Base-by-base conservation (phyloP, 2,329 filamentous ascomycete genomes). In the Sporothrix inflata region DNA sequence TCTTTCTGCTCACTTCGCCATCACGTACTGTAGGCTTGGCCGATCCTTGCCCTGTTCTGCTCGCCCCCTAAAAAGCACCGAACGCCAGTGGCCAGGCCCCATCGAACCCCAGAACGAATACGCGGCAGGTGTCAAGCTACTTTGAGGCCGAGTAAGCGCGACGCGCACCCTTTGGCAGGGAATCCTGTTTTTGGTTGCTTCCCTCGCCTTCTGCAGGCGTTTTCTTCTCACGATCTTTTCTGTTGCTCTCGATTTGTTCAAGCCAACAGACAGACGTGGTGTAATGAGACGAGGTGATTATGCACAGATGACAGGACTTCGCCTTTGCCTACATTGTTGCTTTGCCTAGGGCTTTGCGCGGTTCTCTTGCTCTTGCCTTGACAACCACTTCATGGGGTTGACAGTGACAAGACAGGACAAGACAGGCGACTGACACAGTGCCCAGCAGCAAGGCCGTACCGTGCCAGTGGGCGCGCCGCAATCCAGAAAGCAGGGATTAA, bases 101-200 rank as follows among this genome's bases (percentile, higher is more conserved):
- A 42, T 12, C 0, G 24, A 24, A 42, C 57, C 57, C 30, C 57
- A 24, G 4, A 21, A n/a, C 57, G 57, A 63, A 21, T 42, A 24
- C 57, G 57, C 38, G 60, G n/a, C 38, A 63, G 38, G n/a, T 24
- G 60, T 42, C 60, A 45, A 38, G 60, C 60, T 14, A 42, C 57
- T 63, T 27, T 63, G 57, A 16, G 19, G n/a, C 60, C 21, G n/a
- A 42, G 38, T 27, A 24, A 63, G 60, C 60, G 60, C 60, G 60
- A 61, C 57, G 34, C 57, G 19, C 57, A 61, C 42, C n/a, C 57
- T 61, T 57, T 40, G 45, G 45, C 19, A 61, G 38, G 60, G 38
- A 45, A 63, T 45, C 60, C 60, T 65, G 60, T 27, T 65, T 65
- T 45, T 19, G 60, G n/a, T 42, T 38, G 6, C 11, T 45, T 16